phyloP scores from a whole-genome alignment of 2,329 filamentous ascomycete genomes.

The Pestalotiopsis sp. region DNA sequence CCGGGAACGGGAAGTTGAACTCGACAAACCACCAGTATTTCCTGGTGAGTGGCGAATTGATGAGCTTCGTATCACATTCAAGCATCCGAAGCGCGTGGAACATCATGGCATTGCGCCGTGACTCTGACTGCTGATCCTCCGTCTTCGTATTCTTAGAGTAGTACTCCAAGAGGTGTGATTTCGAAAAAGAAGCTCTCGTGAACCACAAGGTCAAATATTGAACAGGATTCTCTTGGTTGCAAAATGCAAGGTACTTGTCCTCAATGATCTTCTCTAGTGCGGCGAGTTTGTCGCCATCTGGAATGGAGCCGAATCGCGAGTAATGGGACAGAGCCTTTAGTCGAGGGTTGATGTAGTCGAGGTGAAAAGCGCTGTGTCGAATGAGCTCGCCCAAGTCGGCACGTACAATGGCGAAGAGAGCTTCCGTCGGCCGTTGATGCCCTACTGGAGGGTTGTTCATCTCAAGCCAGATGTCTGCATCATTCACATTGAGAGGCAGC shows the following conservation, averaged over 20 bases:
- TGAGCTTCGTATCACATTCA: slow-evolving; percentile 38
- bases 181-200: slow-evolving; percentile 46
- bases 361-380: slow-evolving; percentile 35
- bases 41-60: slow-evolving; percentile 30
- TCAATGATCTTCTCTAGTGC: slow-evolving; percentile 44
- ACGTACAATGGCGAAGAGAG: slow-evolving; percentile 43
- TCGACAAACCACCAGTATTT: slow-evolving; percentile 40
- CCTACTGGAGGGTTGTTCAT: slow-evolving; percentile 36
- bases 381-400: slow-evolving; percentile 41
- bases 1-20: slow-evolving; percentile 41
- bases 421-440: slow-evolving; percentile 39
- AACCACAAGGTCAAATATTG: slow-evolving; percentile 45
- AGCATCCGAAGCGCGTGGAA: slow-evolving; percentile 35
- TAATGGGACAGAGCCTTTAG: slow-evolving; percentile 29
- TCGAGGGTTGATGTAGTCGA: slow-evolving; percentile 36
- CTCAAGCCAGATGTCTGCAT: slow-evolving; percentile 46
- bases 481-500: slow-evolving; percentile 46
- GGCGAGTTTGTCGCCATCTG: slow-evolving; percentile 26
- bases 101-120: slow-evolving; percentile 31
- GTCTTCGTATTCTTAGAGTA: slow-evolving; percentile 34
- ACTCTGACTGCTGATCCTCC: slow-evolving; percentile 26
- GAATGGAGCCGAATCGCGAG: background rate
- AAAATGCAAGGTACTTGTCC: slow-evolving; percentile 46
- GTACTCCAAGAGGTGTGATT: slow-evolving; percentile 50
- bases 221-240: slow-evolving; percentile 38